Evolutionary conservation across 345 rosid species (phyloP).

Genomic region (Pelargonium nanum): DNA sequence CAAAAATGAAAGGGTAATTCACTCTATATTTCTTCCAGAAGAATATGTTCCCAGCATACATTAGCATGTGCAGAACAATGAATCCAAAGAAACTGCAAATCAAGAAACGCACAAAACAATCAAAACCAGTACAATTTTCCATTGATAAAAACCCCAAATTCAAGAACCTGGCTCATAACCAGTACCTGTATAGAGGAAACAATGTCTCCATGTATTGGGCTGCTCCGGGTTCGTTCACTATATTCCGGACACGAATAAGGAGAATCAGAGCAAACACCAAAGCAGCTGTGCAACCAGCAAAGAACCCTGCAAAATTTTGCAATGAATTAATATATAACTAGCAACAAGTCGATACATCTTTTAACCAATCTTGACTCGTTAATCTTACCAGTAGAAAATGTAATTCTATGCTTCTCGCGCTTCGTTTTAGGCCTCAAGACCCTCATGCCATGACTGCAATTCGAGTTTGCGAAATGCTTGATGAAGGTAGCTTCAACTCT

Average conservation of each 20-base stretch:
- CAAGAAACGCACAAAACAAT: too few relatives aligned
- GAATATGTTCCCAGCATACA: constrained; percentile 53
- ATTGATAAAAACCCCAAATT: too few relatives aligned
- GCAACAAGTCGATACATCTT: too few relatives aligned
- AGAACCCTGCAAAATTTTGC: constrained; percentile 38
- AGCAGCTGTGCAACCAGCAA: constrained; percentile 54
- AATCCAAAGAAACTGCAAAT: constrained; percentile 63
- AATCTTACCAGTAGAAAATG: constrained; percentile 62
- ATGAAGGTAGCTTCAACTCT: too few relatives aligned
- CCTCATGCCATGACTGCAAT: constrained; percentile 55
- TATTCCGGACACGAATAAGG: constrained; percentile 39
- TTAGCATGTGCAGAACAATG: constrained; percentile 54
- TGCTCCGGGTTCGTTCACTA: constrained; percentile 32
- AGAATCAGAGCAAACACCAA: constrained; percentile 43
- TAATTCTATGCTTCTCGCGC: constrained; percentile 50
- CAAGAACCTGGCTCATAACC: too few relatives aligned
- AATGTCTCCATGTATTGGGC: constrained; percentile 56
- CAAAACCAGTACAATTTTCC: too few relatives aligned
- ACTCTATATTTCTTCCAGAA: constrained; percentile 59
- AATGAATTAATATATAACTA: too few relatives aligned
- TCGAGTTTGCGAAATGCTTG: constrained; percentile 71
- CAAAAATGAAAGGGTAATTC: constrained; percentile 64
- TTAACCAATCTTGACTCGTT: too few relatives aligned
- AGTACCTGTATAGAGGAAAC: too few relatives aligned
- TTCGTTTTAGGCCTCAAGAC: constrained; percentile 40